phyloP scores from a whole-genome alignment of 2,329 filamentous ascomycete species.

The Pseudogymnoascus sp. region DNA sequence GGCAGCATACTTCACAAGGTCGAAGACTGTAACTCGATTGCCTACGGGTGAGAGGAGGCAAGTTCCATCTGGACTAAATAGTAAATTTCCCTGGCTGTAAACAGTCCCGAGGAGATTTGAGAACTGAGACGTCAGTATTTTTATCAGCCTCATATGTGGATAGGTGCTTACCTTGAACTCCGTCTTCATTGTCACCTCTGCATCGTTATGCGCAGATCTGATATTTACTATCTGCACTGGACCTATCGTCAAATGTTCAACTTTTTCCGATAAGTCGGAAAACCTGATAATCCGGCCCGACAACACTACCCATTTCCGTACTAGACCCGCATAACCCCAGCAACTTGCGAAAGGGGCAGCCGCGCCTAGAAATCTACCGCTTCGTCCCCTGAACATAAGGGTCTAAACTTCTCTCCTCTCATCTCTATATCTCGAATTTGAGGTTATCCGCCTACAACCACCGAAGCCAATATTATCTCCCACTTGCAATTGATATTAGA shows the following conservation, averaged over 20 bases:
- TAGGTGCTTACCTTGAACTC: slow-evolving; percentile 73
- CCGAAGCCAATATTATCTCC: not conserved
- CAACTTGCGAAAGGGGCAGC: slow-evolving; percentile 8
- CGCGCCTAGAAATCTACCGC: slow-evolving; percentile 6
- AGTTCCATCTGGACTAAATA: slow-evolving; percentile 94
- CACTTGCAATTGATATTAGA: not conserved
- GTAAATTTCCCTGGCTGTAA: slow-evolving; percentile 93
- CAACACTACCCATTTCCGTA: not conserved
- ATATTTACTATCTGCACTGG: slow-evolving; percentile 1
- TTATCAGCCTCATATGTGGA: not conserved
- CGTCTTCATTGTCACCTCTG: slow-evolving; percentile 73
- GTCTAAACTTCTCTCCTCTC: slow-evolving; percentile 2
- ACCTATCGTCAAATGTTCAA: slow-evolving; percentile 12
- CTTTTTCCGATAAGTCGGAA: slow-evolving; percentile 11
- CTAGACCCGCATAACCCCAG: not conserved
- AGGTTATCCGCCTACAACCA: not conserved
- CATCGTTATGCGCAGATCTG: slow-evolving; percentile 18
- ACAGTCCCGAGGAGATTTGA: slow-evolving; percentile 97
- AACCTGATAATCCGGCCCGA: slow-evolving; percentile 10
- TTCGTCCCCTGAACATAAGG: slow-evolving; percentile 10
- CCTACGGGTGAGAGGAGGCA: slow-evolving; percentile 93
- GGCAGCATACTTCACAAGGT: slow-evolving; percentile 73
- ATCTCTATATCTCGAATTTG: slow-evolving; percentile 5
- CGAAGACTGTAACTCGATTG: slow-evolving; percentile 92
- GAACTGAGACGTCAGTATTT: slow-evolving; percentile 56